These are phyloP conservation scores for Cornus controversa DNA, from an alignment of 148 eudicot genomes.

Conservation along the genomic window DNA sequence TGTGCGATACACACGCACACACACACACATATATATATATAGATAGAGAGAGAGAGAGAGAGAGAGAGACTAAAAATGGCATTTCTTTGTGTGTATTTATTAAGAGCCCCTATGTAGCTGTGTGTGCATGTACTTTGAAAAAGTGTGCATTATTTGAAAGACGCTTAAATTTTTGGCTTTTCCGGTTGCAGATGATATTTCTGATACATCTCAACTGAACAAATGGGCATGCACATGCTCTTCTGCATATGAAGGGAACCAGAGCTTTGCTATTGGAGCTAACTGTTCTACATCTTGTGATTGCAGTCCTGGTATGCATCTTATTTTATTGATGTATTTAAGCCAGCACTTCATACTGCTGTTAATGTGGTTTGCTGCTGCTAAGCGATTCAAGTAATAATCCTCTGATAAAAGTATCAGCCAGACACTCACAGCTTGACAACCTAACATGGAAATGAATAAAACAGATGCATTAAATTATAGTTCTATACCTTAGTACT, in stretches of 20 bases:
- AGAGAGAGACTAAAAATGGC: too few species aligned
- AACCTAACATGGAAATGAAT: not conserved
- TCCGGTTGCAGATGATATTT: slow-evolving; percentile 42
- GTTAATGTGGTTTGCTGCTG: slow-evolving; percentile 2
- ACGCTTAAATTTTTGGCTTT: not conserved
- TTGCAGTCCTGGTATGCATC: slow-evolving; percentile 64
- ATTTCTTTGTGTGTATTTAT: too few species aligned
- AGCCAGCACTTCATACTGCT: not conserved
- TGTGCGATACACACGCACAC: too few species aligned
- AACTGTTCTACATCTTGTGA: slow-evolving; percentile 76
- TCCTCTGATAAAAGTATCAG: not conserved
- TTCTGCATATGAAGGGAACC: slow-evolving; percentile 38
- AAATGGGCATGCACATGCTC: slow-evolving; percentile 77
- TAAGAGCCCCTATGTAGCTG: not conserved
- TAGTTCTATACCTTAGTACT: not conserved
- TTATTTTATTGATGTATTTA: not conserved
- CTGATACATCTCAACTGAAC: slow-evolving; percentile 37
- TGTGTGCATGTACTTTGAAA: slow-evolving; percentile 9
- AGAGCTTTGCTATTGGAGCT: slow-evolving; percentile 31
- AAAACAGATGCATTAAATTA: not conserved
- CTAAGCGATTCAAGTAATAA: not conserved
- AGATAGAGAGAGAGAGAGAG: too few species aligned
- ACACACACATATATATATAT: too few species aligned
- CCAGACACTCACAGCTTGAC: not conserved
- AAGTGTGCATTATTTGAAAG: not conserved